Evolutionary conservation across 108 stramenopile genomes (phyloP).

Genomic region (Fragilaria crotonensis): DNA sequence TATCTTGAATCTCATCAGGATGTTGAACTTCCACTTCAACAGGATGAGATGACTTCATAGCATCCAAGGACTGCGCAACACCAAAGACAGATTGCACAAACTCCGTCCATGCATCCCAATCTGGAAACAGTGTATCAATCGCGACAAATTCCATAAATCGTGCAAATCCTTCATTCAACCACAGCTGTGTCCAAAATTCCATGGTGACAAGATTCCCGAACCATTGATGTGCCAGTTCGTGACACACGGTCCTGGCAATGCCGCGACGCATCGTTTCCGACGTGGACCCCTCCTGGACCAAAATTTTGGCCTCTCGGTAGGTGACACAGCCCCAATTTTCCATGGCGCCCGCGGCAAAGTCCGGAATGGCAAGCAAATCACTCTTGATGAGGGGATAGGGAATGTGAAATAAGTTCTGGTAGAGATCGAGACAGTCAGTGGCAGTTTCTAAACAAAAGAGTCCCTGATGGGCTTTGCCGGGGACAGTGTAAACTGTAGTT

Average conservation of each 20-base stretch:
- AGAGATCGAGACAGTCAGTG: conserved; percentile 34
- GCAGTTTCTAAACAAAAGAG: conserved; percentile 47
- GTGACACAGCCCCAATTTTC: conserved; percentile 78
- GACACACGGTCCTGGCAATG: conserved; percentile 24
- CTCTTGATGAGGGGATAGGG: conserved; percentile 66
- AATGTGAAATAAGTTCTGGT: conserved; percentile 27
- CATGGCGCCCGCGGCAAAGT: conserved; percentile 77
- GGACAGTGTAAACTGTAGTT: conserved; percentile 56
- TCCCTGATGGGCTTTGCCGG: conserved; percentile 45
- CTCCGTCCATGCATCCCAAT: conserved; percentile 53
- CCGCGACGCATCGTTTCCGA: conserved; percentile 16
- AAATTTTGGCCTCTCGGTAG: conserved; percentile 53
- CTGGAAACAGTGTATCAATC: conserved; percentile 46
- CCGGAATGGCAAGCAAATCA: conserved; percentile 58
- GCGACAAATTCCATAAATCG: conserved; percentile 36
- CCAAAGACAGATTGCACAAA: conserved; percentile 42
- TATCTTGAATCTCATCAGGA: conserved; percentile 59
- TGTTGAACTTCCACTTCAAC: conserved; percentile 42
- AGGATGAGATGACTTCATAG: conserved; percentile 51
- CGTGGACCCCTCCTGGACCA: conserved; percentile 13
- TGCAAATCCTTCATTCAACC: conserved; percentile 78
- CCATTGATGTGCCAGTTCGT: conserved; percentile 71
- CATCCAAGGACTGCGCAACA: conserved; percentile 50
- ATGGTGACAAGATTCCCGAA: conserved; percentile 76
- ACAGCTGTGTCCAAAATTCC: conserved; percentile 64